Conservation (phyloP, 805 yeast species). For the Henningerozyma blattae region DNA sequence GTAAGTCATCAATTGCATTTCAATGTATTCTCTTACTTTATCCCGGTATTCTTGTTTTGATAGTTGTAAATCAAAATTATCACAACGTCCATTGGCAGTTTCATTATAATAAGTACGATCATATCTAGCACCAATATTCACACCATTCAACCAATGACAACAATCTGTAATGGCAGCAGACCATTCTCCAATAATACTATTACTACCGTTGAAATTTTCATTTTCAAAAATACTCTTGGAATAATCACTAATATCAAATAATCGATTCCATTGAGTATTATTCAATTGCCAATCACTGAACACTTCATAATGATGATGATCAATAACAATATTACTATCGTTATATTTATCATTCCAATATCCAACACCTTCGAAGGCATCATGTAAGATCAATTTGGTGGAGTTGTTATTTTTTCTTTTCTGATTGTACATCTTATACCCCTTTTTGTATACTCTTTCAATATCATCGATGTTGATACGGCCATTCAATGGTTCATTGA, state of each 20-base stretch:
- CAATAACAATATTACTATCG: conserved; percentile 44
- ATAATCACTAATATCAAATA: conserved; percentile 22
- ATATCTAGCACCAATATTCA: conserved; percentile 53
- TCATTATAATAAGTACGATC: conserved; percentile 33
- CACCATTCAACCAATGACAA: conserved; percentile 58
- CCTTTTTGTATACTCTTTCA: conserved; percentile 23
- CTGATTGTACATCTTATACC: conserved; percentile 19
- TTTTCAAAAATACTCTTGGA: conserved; percentile 17
- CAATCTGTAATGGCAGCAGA: conserved; percentile 63
- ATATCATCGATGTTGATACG: conserved; percentile 30
- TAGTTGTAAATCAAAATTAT: conserved; percentile 28
- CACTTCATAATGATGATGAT: conserved; percentile 88
- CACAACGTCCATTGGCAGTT: conserved; percentile 32
- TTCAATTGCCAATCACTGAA: conserved; percentile 54
- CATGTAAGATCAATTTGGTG: conserved; percentile 41
- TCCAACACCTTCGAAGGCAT: conserved; percentile 47
- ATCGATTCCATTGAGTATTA: conserved; percentile 25
- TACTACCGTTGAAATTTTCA: conserved; percentile 28
- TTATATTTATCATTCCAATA: conserved; percentile 37
- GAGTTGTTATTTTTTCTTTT: conserved; percentile 22
- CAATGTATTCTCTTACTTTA: conserved; percentile 42
- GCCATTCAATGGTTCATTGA: conserved; percentile 62
- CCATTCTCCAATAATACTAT: conserved; percentile 59
- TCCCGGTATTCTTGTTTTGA: conserved; percentile 25
- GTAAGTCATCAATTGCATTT: conserved; percentile 48